Evolutionary conservation across 768 basidiomycete species (phyloP), one percentile per base, ranked within the genome.

Genomic region (Rossbeevera mucosa): DNA sequence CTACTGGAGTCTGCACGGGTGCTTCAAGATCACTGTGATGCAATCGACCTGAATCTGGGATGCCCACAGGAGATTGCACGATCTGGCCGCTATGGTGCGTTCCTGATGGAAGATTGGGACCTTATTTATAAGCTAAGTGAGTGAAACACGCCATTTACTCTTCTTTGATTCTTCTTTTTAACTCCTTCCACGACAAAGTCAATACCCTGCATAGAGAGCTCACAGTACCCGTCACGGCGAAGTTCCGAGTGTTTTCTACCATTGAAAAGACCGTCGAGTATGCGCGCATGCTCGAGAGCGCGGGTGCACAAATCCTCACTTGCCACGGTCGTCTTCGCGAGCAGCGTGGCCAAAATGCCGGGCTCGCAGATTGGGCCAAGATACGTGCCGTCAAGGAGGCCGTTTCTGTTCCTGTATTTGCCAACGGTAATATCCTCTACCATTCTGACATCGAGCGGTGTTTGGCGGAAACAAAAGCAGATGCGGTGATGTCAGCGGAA

Each of bases 21-120:
- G 7, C 76, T 99, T 7, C 86, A 93, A 60, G 71, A 76, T 0
- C 76, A 86, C 52, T 94, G 92, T 62, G 95, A 99, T 69, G 96
- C 91, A 0, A 82, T 98, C 29, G 96, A 99, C 66, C 77, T 99
- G 68, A 98, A 99, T 66, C 73, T 94, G 56, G 88, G 93, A 1
- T 91, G 96, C 65, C 95, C 95, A 0, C 95, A 99, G 63, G 93
- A 95, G 43, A 97, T 99, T 51, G 96, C 95, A 0, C 81, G 80
- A 56, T 76, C 81, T 22, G 95, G 96, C 0, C 78, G 78, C 38
- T 99, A 97, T 57, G 95, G 96, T 0, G 79, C 86, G 0, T 98
- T 90, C 73, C 65, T 98, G 50, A 91, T 94, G 74, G 94, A 98
- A 53, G 92, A 97, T 41, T 97, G 95, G 95, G 85, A 91, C 14